A percentile compares a stretch with the other conserved stretches of the same genome.
Evolutionary conservation across 2,329 filamentous ascomycete genomes (phyloP).

Genomic region (Sclerotinia subarctica): DNA sequence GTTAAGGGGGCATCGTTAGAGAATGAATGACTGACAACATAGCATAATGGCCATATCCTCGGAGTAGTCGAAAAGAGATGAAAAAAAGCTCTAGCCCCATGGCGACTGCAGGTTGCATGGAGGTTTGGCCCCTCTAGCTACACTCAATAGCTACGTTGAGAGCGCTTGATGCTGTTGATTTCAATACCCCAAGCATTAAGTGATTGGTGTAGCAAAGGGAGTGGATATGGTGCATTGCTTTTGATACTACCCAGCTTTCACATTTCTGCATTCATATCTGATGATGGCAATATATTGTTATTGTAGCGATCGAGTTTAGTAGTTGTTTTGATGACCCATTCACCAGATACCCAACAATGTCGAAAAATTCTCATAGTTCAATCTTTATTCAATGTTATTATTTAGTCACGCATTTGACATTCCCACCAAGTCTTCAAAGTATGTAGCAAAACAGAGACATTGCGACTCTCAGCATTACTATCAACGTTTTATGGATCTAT

Average conservation of each 20-base stretch:
- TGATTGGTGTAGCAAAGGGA: not conserved
- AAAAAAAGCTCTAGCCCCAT: not conserved
- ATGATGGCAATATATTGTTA: not conserved
- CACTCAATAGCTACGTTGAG: not conserved
- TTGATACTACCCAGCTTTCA: not conserved
- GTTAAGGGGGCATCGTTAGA: constrained; percentile 13
- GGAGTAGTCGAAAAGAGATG: not conserved
- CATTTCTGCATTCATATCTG: not conserved
- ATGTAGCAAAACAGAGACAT: too few relatives aligned
- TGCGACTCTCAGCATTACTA: not conserved
- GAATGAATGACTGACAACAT: not conserved
- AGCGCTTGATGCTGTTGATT: not conserved
- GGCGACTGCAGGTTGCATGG: not conserved
- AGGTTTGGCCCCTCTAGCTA: not conserved
- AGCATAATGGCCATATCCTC: not conserved
- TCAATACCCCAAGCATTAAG: not conserved
- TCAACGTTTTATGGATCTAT: not conserved
- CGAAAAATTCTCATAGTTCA: not conserved
- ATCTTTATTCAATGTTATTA: not conserved
- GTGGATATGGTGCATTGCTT: not conserved
- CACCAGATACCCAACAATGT: not conserved
- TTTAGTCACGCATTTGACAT: not conserved
- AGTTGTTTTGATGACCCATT: not conserved
- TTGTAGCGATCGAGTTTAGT: not conserved
- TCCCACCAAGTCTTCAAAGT: not conserved